Conservation (phyloP, 1,284 basidiomycete genomes). For the Farysia itapuensis region DNA sequence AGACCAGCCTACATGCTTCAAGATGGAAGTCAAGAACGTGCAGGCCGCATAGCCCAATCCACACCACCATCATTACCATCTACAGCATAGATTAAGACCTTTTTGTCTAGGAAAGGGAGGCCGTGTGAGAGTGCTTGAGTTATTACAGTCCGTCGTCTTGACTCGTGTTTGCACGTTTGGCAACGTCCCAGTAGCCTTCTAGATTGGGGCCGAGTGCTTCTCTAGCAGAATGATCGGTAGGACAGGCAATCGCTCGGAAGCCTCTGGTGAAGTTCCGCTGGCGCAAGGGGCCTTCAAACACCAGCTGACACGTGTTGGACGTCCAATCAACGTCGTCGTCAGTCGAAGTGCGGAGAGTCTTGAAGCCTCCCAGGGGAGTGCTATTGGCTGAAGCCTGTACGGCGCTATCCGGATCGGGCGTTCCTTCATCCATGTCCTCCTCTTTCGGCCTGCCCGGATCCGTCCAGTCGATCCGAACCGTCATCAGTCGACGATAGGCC, state of each 20-base stretch:
- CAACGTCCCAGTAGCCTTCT: slow-evolving; percentile 89
- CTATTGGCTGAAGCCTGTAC: background rate
- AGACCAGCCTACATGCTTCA: slow-evolving; percentile 76
- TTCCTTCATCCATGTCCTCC: slow-evolving; percentile 11
- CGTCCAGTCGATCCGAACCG: slow-evolving; percentile 88
- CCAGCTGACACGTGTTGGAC: slow-evolving; percentile 82
- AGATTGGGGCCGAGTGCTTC: slow-evolving; percentile 79
- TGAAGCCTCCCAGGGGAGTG: slow-evolving; percentile 46
- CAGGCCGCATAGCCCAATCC: slow-evolving; percentile 58
- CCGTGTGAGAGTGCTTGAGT: background rate
- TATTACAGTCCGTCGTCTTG: slow-evolving; percentile 5
- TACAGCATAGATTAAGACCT: too few relatives aligned
- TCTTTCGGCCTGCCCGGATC: slow-evolving; percentile 71
- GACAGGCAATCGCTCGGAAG: slow-evolving; percentile 71
- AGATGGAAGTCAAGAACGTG: slow-evolving; percentile 76
- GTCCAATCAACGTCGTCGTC: slow-evolving; percentile 65
- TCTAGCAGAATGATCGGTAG: slow-evolving; percentile 80
- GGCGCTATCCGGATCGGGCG: slow-evolving; percentile 2
- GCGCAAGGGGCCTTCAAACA: slow-evolving; percentile 88
- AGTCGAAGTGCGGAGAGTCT: slow-evolving; percentile 4
- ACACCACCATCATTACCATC: too few relatives aligned
- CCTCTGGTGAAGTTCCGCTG: slow-evolving; percentile 66
- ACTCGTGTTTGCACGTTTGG: slow-evolving; percentile 65
- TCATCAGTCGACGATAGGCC: slow-evolving; percentile 84
- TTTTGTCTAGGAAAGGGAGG: too few relatives aligned